Base-by-base conservation (phyloP, 2,329 filamentous ascomycete species). In the Colletotrichum sp. region DNA sequence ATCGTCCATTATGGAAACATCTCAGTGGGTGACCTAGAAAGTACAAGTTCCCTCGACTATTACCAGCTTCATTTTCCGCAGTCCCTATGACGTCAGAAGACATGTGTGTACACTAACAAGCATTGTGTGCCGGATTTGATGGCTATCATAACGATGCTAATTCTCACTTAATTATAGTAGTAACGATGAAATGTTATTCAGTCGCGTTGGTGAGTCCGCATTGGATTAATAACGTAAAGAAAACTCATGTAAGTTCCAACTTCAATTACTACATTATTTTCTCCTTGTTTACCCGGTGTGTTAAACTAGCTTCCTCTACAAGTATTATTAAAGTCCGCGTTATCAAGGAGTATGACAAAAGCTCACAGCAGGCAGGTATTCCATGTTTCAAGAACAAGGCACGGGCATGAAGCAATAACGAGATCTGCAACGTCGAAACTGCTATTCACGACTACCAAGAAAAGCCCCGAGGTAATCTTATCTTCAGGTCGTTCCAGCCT, bases 161-260 rank as follows among this genome's bases (percentile, higher is more conserved):
- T n/a, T 21, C 1, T 2, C 39, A 6, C 2, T 10, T 21, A 1
- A 7, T 21, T 7, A 2, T 48, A 4, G 43, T 12, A 52, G 6
- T 52, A 1, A 52, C n/a, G 10, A 21, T 21, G 2, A 52, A 52
- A 1, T 21, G 2, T 13, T 21, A 4, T 7, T 52, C 6, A 12
- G 10, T 0, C n/a, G 0, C 10, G 2, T 52, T 13, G 6, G 10
- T 13, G n/a, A 52, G 2, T 1, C 10, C 3, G 18, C 12, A 21
- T 52, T 13, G 4, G 10, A 21, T 1, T 0, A 52, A 52, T 12
- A 21, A 13, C 4, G 10, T 3, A 21, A 21, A 52, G 10, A 52
- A 52, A 13, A 2, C 43, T 10, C 6, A 1, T 52, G 10, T 12
- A 21, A 7, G 6, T 4, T 21, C n/a, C 10, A 7, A 52, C 4